Evolutionary conservation across 1,139 yeast species (phyloP).

Genomic region (Sugiyamaella paludigena): DNA sequence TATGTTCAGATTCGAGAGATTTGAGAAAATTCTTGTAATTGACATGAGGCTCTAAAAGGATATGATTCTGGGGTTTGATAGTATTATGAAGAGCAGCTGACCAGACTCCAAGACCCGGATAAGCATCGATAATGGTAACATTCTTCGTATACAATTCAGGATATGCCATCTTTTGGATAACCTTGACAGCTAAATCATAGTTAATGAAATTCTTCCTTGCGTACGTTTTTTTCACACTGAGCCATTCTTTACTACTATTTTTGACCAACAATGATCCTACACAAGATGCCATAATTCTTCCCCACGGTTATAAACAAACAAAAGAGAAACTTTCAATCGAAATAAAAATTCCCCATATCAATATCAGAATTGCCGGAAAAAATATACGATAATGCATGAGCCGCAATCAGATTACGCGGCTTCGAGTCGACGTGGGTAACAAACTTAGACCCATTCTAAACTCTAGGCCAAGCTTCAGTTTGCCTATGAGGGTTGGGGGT

Average conservation of each 20-base stretch:
- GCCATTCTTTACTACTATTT: constrained; percentile 16
- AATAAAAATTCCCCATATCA: no score
- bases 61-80: constrained; percentile 58
- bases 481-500: no score
- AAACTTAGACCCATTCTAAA: no score
- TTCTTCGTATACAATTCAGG: constrained; percentile 41
- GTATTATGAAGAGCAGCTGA: constrained; percentile 52
- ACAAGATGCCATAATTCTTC: not conserved
- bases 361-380: no score
- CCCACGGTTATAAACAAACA: no score
- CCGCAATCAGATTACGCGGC: no score
- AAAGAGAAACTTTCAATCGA: no score
- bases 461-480: no score
- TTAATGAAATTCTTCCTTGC: constrained; percentile 27
- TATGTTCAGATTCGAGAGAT: constrained; percentile 19
- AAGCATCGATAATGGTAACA: constrained; percentile 63
- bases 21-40: constrained; percentile 35
- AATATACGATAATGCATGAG: no score
- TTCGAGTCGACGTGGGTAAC: no score
- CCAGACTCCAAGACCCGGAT: constrained; percentile 48
- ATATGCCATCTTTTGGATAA: constrained; percentile 19
- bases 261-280: constrained; percentile 11
- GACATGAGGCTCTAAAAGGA: constrained; percentile 54
- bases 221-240: constrained; percentile 24
- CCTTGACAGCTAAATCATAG: constrained; percentile 23